Evolutionary conservation across 2,329 filamentous ascomycete species (phyloP).

Genomic region (Microcyclospora pomicola): DNA sequence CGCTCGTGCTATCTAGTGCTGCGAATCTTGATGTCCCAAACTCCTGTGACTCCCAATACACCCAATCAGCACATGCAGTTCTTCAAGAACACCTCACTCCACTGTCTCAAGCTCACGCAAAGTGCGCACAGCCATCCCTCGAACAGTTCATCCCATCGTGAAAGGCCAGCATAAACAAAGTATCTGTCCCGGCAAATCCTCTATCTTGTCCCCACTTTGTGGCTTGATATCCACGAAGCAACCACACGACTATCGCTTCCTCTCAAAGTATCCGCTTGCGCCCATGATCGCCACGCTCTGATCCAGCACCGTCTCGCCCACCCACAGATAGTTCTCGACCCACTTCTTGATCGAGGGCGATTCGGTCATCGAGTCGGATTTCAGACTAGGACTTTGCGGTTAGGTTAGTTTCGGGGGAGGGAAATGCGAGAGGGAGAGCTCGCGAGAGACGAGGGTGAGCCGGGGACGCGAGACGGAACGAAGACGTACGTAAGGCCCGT

Average conservation of each 20-base stretch:
- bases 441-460: slow-evolving; percentile 1
- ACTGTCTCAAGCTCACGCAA: background rate
- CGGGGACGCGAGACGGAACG: slow-evolving; percentile 3
- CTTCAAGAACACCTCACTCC: background rate
- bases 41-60: background rate
- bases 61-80: background rate
- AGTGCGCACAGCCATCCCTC: background rate
- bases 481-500: slow-evolving; percentile 87
- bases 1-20: too few relatives aligned
- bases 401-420: slow-evolving; percentile 25
- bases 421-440: background rate
- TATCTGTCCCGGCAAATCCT: too few relatives aligned
- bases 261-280: slow-evolving; percentile 79
- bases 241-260: slow-evolving; percentile 47
- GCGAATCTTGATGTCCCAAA: too few relatives aligned
- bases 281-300: slow-evolving; percentile 86
- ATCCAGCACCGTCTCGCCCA: slow-evolving; percentile 98
- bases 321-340: slow-evolving; percentile 84
- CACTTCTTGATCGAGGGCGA: slow-evolving; percentile 73
- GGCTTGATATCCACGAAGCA: slow-evolving; percentile 15
- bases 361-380: slow-evolving; percentile 71
- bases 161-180: too few relatives aligned
- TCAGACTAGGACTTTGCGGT: slow-evolving; percentile 59
- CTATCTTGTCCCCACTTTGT: too few relatives aligned
- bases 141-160: background rate